phyloP scores from a whole-genome alignment of 306 rosid species.

The Ormosia emarginata region DNA sequence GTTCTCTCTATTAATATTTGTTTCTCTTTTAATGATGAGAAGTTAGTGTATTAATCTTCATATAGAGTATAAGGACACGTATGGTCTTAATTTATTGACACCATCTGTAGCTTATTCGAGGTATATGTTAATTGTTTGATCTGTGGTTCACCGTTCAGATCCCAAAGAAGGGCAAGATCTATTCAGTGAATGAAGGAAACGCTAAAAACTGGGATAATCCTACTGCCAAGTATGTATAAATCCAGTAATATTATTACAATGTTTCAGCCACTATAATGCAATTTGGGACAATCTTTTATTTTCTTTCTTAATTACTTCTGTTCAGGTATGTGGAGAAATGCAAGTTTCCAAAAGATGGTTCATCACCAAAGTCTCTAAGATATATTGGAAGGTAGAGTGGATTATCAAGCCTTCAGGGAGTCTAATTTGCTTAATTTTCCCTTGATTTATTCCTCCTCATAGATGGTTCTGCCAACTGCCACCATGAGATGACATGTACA shows the following conservation, averaged over 20 bases:
- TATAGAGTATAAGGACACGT: neutral
- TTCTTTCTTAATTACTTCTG: neutral
- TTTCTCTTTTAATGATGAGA: neutral
- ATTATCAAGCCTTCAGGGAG: neutral
- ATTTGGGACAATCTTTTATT: neutral
- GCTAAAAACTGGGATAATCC: constrained; percentile 87
- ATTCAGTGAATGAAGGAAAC: constrained; percentile 89
- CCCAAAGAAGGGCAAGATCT: constrained; percentile 77
- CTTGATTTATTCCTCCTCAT: neutral
- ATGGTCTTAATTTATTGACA: neutral
- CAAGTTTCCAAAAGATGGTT: constrained; percentile 77
- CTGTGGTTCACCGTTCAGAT: constrained; percentile 39
- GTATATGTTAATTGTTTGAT: neutral
- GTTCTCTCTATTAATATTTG: neutral
- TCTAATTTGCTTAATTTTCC: neutral
- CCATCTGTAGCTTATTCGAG: neutral
- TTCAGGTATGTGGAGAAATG: constrained; percentile 70
- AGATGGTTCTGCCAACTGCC: too few relatives aligned
- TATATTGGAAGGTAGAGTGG: constrained; percentile 70
- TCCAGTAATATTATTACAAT: neutral
- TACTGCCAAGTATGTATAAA: constrained; percentile 48
- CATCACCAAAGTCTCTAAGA: constrained; percentile 71
- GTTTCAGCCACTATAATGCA: neutral
- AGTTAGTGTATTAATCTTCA: neutral
- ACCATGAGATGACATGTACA: neutral